phyloP scores from a whole-genome alignment of 345 rosid species.

The Arabis hirsuta region DNA sequence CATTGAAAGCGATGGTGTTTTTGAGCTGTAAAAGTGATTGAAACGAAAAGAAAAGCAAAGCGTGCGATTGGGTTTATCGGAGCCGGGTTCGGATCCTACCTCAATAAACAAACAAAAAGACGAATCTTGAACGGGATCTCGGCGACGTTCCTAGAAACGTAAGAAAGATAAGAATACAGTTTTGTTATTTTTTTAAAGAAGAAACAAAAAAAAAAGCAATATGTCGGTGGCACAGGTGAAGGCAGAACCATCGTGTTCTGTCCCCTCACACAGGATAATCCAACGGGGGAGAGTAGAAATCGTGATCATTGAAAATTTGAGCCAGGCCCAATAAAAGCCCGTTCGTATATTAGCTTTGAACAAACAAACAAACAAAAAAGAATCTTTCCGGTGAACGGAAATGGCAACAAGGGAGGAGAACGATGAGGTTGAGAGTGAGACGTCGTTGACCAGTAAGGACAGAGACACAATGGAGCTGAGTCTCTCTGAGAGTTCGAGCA shows the following conservation, averaged over 20 bases:
- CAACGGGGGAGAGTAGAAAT: not conserved
- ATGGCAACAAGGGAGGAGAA: conserved; percentile 11
- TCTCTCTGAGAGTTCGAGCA: conserved; percentile 33
- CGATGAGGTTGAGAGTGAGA: conserved; percentile 33
- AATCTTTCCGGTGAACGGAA: conserved; percentile 25
- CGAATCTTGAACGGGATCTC: conserved; percentile 34
- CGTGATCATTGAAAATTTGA: conserved; percentile 1
- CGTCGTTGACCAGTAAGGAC: conserved; percentile 29
- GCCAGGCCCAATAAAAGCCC: conserved; percentile 12
- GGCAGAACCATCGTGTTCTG: conserved; percentile 32
- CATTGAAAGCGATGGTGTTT: not conserved
- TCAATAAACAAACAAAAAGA: not conserved
- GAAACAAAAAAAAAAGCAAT: not conserved
- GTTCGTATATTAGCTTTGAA: not conserved
- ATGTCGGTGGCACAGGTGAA: conserved; percentile 40
- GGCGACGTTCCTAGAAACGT: conserved; percentile 8
- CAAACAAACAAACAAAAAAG: not conserved
- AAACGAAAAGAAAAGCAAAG: not conserved
- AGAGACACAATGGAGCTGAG: conserved; percentile 39
- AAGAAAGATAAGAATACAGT: not conserved
- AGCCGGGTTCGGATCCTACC: conserved; percentile 30
- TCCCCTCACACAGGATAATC: conserved; percentile 17
- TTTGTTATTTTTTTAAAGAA: not conserved
- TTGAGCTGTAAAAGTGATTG: conserved; percentile 17
- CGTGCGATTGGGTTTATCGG: not conserved